A percentile compares a stretch with the other conserved stretches of the same genome.
Evolutionary conservation across 139 green algal species (phyloP).

Genomic region (Eudorina sp.): DNA sequence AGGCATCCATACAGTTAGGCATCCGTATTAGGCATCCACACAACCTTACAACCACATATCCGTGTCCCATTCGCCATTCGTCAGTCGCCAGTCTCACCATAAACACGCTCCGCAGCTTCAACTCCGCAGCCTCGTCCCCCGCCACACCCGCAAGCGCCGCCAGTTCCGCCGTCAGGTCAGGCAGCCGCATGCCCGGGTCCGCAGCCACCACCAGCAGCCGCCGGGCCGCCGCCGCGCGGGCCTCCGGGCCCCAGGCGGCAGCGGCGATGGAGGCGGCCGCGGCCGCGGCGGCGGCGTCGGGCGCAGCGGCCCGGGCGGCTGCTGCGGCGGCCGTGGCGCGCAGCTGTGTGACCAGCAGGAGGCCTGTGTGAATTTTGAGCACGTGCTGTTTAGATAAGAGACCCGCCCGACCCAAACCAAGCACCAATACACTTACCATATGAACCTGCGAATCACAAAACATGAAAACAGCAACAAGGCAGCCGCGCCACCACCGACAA

Average conservation of each 20-base stretch:
- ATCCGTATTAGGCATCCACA: no score
- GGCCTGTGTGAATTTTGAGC: no score
- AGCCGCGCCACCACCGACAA: no score
- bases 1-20: no score
- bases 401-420: no score
- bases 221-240: conserved; percentile 49
- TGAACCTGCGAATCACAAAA: no score
- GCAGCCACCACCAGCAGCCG: conserved; percentile 75
- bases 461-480: no score
- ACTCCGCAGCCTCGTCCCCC: conserved; percentile 32
- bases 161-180: conserved; percentile 72
- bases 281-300: background rate
- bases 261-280: background rate
- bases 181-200: conserved; percentile 74
- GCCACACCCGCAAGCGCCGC: conserved; percentile 38
- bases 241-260: conserved; percentile 35
- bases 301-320: background rate
- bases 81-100: no score
- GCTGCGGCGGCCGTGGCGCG: background rate
- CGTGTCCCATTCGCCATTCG: no score
- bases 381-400: no score
- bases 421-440: no score
- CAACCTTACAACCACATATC: no score
- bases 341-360: conserved; percentile 75
- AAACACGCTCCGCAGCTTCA: conserved; percentile 36